Evolutionary conservation across 1,284 basidiomycete genomes (phyloP).

Genomic region (Heterobasidion parviporum): DNA sequence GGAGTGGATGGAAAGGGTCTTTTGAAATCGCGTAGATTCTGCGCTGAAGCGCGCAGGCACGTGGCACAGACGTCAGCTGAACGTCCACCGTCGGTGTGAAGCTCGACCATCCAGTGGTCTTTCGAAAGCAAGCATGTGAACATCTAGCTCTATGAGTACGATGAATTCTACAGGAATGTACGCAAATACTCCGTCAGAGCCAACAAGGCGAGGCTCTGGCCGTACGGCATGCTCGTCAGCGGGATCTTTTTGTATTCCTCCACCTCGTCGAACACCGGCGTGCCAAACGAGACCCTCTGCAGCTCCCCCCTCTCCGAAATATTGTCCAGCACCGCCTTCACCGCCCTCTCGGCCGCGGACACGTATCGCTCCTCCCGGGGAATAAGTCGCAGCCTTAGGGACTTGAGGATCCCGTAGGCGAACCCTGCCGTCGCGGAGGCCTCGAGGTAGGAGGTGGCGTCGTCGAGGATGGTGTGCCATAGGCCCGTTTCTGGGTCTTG

Average conservation of each 20-base stretch:
- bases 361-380: slow-evolving; percentile 34
- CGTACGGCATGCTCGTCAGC: slow-evolving; percentile 48
- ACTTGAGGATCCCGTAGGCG: slow-evolving; percentile 41
- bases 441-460: slow-evolving; percentile 51
- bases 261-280: slow-evolving; percentile 45
- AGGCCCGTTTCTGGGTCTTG: slow-evolving; percentile 45
- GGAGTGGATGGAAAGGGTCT: not conserved
- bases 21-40: not conserved
- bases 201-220: slow-evolving; percentile 48
- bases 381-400: slow-evolving; percentile 39
- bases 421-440: slow-evolving; percentile 55
- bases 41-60: not conserved
- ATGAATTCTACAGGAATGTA: slow-evolving; percentile 20
- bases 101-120: too few species aligned
- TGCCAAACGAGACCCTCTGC: slow-evolving; percentile 49
- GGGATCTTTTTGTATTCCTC: slow-evolving; percentile 24
- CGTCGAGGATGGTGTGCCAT: slow-evolving; percentile 56
- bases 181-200: slow-evolving; percentile 24
- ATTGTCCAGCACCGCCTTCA: slow-evolving; percentile 42
- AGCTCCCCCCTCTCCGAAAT: slow-evolving; percentile 39
- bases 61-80: not conserved
- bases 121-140: too few species aligned
- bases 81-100: not conserved
- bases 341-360: slow-evolving; percentile 35
- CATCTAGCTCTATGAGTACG: not conserved